Percentiles rank a stretch among this genome's conserved stretches.
phyloP scores from a whole-genome alignment of 352 stramenopile genomes.

The Phytopythium litorale region DNA sequence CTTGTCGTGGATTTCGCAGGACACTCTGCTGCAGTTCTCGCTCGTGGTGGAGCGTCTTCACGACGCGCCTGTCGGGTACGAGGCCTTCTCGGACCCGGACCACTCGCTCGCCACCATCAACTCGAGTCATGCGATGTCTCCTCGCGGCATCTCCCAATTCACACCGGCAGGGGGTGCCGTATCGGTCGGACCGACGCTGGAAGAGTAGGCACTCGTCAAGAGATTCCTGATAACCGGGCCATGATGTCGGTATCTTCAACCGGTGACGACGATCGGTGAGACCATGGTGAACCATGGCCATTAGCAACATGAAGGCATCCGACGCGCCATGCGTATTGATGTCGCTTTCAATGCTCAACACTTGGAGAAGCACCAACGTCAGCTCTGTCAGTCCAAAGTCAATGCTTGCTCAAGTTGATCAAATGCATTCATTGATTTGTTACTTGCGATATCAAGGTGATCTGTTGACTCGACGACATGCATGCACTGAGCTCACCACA shows the following conservation, averaged over 20 bases:
- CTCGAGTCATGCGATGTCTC: slow-evolving; percentile 6
- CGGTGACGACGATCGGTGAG: too few relatives aligned
- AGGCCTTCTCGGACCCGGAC: slow-evolving; percentile 24
- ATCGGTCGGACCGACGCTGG: neutral
- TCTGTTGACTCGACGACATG: neutral
- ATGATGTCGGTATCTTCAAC: too few relatives aligned
- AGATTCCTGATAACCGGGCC: too few relatives aligned
- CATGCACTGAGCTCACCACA: neutral
- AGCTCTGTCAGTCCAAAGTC: too few relatives aligned
- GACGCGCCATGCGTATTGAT: neutral
- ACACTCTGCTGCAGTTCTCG: slow-evolving; percentile 59
- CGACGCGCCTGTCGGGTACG: slow-evolving; percentile 42
- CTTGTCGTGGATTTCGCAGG: slow-evolving; percentile 16
- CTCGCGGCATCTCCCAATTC: slow-evolving; percentile 7
- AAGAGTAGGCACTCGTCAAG: neutral
- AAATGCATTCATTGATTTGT: neutral
- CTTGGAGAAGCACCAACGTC: too few relatives aligned
- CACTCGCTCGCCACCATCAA: slow-evolving; percentile 12
- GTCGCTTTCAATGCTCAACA: too few relatives aligned
- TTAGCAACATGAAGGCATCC: too few relatives aligned
- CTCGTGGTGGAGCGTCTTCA: slow-evolving; percentile 49
- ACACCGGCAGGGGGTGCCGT: neutral
- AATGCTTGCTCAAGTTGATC: neutral
- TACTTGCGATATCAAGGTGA: neutral
- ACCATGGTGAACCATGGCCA: too few relatives aligned